A percentile compares a stretch with the other conserved stretches of the same genome.
phyloP scores from a whole-genome alignment of 139 green algal species.

The Volvox reticuliferus region DNA sequence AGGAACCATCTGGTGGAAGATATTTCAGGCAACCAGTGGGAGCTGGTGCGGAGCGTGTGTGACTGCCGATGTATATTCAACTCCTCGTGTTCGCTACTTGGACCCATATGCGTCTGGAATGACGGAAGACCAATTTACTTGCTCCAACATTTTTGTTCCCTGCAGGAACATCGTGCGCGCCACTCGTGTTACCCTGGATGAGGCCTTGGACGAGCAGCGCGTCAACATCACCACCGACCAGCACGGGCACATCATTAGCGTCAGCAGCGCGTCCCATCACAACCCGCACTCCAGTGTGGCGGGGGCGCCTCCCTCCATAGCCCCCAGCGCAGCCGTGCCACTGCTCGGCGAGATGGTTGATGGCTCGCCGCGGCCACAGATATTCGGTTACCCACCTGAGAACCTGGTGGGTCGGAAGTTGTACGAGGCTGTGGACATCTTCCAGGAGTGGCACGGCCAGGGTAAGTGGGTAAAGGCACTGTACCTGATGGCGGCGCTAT shows the following conservation, averaged over 20 bases:
- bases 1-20: too few relatives aligned
- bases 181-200: not conserved
- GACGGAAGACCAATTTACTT: too few relatives aligned
- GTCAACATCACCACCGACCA: constrained; percentile 46
- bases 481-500: too few relatives aligned
- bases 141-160: not conserved
- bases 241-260: constrained; percentile 49
- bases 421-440: constrained; percentile 54
- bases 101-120: too few relatives aligned
- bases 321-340: not conserved
- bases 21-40: too few relatives aligned
- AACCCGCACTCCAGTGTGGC: not conserved
- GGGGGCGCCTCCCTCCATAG: not conserved
- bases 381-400: constrained; percentile 52
- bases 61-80: too few relatives aligned
- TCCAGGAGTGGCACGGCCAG: constrained; percentile 44
- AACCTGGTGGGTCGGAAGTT: constrained; percentile 39
- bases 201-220: constrained; percentile 53
- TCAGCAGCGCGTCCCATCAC: constrained; percentile 10
- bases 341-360: not conserved
- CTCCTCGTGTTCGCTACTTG: too few relatives aligned
- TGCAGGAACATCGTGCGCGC: constrained; percentile 30
- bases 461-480: constrained; percentile 15
- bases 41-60: too few relatives aligned
- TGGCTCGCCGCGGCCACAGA: not conserved